Evolutionary conservation across 371 early-diverging fungal species (phyloP).

Genomic region (Mucor plumbeus): DNA sequence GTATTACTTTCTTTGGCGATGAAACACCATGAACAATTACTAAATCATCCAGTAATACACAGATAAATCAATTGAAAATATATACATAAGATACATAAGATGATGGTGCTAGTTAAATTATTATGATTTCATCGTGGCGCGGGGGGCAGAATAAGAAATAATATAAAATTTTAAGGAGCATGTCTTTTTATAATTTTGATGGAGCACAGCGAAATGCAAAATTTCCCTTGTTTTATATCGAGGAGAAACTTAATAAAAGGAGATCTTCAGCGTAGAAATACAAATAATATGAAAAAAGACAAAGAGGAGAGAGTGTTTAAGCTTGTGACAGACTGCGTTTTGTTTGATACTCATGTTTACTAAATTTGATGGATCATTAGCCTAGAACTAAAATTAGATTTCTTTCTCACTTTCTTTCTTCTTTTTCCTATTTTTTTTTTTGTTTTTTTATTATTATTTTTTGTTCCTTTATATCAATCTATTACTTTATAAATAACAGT

Average conservation of each 20-base stretch:
- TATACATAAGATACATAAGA: not conserved
- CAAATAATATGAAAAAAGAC: not conserved
- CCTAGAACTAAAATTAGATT: slow-evolving; percentile 9
- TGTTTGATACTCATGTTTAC: not conserved
- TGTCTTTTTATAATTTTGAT: not conserved
- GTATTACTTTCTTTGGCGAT: too few relatives aligned
- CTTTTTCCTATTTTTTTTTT: slow-evolving; percentile 7
- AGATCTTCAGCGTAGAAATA: not conserved
- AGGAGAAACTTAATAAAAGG: slow-evolving; percentile 11
- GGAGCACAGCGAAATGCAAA: not conserved
- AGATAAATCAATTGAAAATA: not conserved
- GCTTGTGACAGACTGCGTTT: slow-evolving; percentile 2
- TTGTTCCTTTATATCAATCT: not conserved
- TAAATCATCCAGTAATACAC: too few relatives aligned
- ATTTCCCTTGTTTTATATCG: not conserved
- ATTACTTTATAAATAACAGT: too few relatives aligned
- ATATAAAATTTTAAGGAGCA: not conserved
- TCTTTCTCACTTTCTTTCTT: not conserved
- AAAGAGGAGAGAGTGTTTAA: not conserved
- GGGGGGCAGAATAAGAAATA: not conserved
- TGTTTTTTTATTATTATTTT: not conserved
- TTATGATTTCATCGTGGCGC: slow-evolving; percentile 6
- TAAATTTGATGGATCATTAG: not conserved
- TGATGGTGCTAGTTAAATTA: not conserved
- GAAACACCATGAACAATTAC: too few relatives aligned